Base-by-base conservation (phyloP, 1,284 basidiomycete species). In the Trichosporon inkin region DNA sequence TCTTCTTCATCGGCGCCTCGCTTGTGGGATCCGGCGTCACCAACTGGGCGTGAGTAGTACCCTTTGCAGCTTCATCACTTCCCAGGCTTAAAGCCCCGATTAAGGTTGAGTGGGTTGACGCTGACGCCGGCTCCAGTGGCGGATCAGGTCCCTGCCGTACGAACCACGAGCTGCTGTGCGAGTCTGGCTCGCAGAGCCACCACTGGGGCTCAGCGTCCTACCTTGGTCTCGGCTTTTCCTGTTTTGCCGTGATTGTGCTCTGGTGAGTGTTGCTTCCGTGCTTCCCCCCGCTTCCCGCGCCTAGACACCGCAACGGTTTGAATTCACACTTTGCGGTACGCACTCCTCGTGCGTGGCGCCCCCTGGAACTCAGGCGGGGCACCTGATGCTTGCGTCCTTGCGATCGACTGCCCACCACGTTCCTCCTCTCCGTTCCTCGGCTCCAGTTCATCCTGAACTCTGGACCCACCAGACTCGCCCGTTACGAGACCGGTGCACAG, bases 1-100 rank as follows among this genome's bases (percentile, higher is more conserved):
- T 72, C 28, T 57, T 62, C 28, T 70, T 71, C 54, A 72, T 72
- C 53, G 71, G 71, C 22, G 69, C 69, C 14, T 57, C 71, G 8
- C 60, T 72, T 6, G 63, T 72, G 53, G 64, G 59, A 38, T 53
- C 60, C 2, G 69, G 69, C 22, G 65, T 71, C 16, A 71, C 64
- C 56, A 72, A 72, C 64, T 72, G 71, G 71, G 69, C 66, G 60
- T 61, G 56, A 61, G 60, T 61, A 17, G 7, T 36, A 36, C 19
- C 28, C 35, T 22, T 24, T 38, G 55, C 34, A 35, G 19, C n/a
- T 52, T 22, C 44, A 49, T 24, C 22, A n/a, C 22, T 24, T 24
- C 44, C 22, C 14, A 28, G 44, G 44, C 22, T 37, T 17, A 19
- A 37, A 32, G 28, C 28, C 28, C 28, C 28, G 28, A 32, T 32